Base-by-base conservation (phyloP, 2,329 filamentous ascomycete genomes). In the Beauveria sp. region DNA sequence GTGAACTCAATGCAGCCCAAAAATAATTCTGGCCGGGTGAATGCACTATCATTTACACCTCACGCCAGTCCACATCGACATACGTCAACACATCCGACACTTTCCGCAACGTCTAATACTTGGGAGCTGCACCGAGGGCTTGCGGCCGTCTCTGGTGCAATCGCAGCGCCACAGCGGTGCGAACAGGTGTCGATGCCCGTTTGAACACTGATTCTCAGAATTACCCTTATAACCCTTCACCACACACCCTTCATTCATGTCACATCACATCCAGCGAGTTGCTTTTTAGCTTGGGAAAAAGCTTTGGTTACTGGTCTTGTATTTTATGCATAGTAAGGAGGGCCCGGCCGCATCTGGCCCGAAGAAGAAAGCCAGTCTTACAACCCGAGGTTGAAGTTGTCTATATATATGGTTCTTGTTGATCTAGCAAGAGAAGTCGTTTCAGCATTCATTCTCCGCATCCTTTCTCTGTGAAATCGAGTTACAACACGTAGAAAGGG, bases 191-290 rank as follows among this genome's bases (percentile, higher is more conserved):
- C n/a, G 26, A 2, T 53, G 20, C 5, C 12, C 12, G n/a, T 18
- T 28, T 49, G n/a, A 54, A 47, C 51, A 16, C 22, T 9, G 12
- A 5, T 28, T 26, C 8, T 22, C 18, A 42, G 28, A 20, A 14
- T 16, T 20, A 55, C 42, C 30, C 22, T 54, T 28, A 54, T 53
- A 49, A 43, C 58, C 43, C 51, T 55, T 54, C 58, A 42, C 50
- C 51, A 42, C 45, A 55, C 18, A 40, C 30, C 26, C 47, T 60
- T 55, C 16, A 38, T 50, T 43, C 18, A 61, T 49, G 40, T 55
- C 58, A 61, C 51, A 49, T 49, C 58, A 60, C 58, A 60, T 54
- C 5, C 58, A 61, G 58, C 58, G 50, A 47, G 22, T 54, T 38
- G 24, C n/a, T 26, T 46, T 49, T 60, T n/a, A 47, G 56, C 40